These are phyloP conservation scores for Coffea canephora DNA, from an alignment of 257 asterid species.

Conservation along the genomic window DNA sequence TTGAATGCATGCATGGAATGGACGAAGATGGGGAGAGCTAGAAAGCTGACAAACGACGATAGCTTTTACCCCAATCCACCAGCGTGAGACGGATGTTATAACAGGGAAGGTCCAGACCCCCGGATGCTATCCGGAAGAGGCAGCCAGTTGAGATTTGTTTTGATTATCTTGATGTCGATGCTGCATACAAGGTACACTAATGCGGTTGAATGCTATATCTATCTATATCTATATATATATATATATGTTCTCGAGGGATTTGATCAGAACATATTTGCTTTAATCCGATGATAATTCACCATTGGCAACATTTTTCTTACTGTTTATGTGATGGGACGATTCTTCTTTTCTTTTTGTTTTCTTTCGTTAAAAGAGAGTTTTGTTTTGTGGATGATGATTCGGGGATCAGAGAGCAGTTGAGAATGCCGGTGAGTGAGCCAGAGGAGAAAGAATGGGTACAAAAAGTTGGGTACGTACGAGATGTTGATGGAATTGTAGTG, in stretches of 20 bases:
- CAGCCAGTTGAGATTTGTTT: conserved; percentile 76
- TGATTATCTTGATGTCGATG: conserved; percentile 69
- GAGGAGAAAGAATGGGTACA: conserved; percentile 89
- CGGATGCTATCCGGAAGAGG: conserved; percentile 34
- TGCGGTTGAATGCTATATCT: too few species aligned
- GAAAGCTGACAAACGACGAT: conserved; percentile 82
- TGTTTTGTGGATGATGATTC: neutral
- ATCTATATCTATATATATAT: too few species aligned
- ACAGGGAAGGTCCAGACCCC: conserved; percentile 56
- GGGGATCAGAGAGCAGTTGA: conserved; percentile 67
- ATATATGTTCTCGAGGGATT: too few species aligned
- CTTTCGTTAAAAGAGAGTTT: too few species aligned
- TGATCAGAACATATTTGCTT: too few species aligned
- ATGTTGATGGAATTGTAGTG: conserved; percentile 64
- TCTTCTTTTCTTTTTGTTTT: neutral
- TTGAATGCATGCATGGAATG: neutral
- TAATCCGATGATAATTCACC: too few species aligned
- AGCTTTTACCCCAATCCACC: conserved; percentile 77
- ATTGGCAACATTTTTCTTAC: too few species aligned
- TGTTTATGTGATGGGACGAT: too few species aligned
- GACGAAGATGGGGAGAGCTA: conserved; percentile 77
- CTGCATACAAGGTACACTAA: conserved; percentile 63
- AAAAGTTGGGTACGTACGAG: conserved; percentile 83
- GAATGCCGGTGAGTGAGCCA: conserved; percentile 63
- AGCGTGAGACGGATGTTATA: conserved; percentile 75